Conservation (phyloP, 2,329 filamentous ascomycete genomes). For the Fusarium camptoceras region DNA sequence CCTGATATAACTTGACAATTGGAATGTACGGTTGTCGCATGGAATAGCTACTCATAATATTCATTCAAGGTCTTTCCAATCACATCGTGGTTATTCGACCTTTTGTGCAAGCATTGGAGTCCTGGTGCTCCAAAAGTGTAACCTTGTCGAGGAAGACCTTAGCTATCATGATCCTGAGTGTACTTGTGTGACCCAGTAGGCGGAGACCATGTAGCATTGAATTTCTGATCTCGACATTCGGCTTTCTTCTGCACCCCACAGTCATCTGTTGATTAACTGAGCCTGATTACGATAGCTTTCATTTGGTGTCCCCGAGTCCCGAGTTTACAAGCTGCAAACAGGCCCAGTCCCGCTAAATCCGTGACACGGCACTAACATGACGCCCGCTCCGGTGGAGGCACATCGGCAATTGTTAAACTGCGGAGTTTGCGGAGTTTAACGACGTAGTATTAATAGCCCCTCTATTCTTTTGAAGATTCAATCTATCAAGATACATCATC, state of each 20-base stretch:
- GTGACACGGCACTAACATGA: background rate
- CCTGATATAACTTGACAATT: too few species aligned
- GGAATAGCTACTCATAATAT: too few species aligned
- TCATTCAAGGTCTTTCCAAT: too few species aligned
- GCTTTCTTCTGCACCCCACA: background rate
- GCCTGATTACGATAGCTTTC: background rate
- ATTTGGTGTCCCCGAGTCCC: too few species aligned
- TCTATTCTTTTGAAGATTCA: background rate
- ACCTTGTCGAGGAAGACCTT: background rate
- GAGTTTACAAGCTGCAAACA: background rate
- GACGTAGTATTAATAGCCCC: background rate
- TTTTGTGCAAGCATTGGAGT: background rate
- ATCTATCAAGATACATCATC: background rate
- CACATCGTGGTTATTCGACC: background rate
- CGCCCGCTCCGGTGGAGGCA: background rate
- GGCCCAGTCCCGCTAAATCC: background rate
- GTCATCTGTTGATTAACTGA: background rate
- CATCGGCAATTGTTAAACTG: background rate
- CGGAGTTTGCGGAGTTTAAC: slow-evolving; percentile 1
- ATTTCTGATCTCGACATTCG: background rate
- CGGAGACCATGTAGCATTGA: background rate
- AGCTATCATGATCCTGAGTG: background rate
- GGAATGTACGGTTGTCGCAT: too few species aligned
- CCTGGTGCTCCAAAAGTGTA: background rate
- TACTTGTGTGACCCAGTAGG: background rate